Evolutionary conservation across 148 eudicot genomes (phyloP), one percentile per base, ranked within the genome.

Genomic region (Rhododendron simsii): DNA sequence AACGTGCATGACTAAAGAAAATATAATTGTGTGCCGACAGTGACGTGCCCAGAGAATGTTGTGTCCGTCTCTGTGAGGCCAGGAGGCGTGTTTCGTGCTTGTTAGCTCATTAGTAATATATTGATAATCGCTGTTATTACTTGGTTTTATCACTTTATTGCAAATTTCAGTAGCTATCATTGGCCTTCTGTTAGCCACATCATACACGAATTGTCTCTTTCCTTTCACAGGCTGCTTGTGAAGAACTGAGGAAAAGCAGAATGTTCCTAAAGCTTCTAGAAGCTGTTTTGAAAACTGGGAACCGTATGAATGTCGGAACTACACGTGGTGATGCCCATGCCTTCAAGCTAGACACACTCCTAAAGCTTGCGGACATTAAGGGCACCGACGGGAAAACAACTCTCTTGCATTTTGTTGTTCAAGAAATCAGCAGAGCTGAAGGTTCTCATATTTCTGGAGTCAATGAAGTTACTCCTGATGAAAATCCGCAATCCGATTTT

Each of bases 331-430:
- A 95, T 83, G 98, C 99, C 28, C 92, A 87, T 21, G 98, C 99
- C 77, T 94, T 96, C 90, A 96, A 96, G 92, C 98, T 97, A 59
- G 99, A 95, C 85, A 94, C 98, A 0, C 96, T 97, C 51, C 95
- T 97, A 35, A 95, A 97, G 87, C 98, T 97, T 33, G 93, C 91
- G 2, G 98, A 95, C 63, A 84, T 95, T 33, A 97, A 97, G 86
- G 98, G 98, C 78, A 90, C 94, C 0, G 99, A 97, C 80, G 91
- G 95, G 18, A 95, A 94, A 74, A 97, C 98, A 50, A 95, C 98
- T 0, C 98, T 95, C 33, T 87, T 97, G 81, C 99, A 97, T 89
- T 95, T 95, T 47, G 99, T 96, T 55, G 99, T 96, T 80, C 98
- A 95, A 28, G 98, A 96, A 86, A 93, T 96, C 87, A 91, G 92